Conservation (phyloP, 495 filamentous ascomycete genomes). For the Lophium mytilinum region DNA sequence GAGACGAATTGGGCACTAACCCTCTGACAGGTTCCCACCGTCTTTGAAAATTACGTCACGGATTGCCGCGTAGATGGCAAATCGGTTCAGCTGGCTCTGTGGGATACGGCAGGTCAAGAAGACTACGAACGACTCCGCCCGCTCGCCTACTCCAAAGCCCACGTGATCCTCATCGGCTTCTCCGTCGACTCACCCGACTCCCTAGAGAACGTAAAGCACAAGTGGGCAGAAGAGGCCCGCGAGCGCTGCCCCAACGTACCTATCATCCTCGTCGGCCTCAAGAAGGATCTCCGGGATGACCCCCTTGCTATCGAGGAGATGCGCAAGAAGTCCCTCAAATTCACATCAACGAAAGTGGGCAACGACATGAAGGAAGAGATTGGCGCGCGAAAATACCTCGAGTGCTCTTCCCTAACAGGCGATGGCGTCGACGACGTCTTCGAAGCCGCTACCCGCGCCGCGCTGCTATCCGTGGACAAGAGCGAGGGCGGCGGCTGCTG, state of each 20-base stretch:
- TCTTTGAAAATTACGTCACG: conserved; percentile 43
- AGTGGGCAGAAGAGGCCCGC: conserved; percentile 97
- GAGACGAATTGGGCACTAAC: neutral
- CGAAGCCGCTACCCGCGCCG: conserved; percentile 93
- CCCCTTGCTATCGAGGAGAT: conserved; percentile 92
- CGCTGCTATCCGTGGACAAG: conserved; percentile 85
- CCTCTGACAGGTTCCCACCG: conserved; percentile 25
- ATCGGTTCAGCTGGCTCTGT: conserved; percentile 41
- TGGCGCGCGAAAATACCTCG: conserved; percentile 90
- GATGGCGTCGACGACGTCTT: conserved; percentile 99
- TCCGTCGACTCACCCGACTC: conserved; percentile 93
- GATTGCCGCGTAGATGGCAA: conserved; percentile 43
- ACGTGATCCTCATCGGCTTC: conserved; percentile 95
- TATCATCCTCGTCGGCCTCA: conserved; percentile 93
- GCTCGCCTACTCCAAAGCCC: conserved; percentile 92
- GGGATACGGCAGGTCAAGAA: conserved; percentile 44
- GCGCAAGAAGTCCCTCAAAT: conserved; percentile 85
- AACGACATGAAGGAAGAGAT: conserved; percentile 73
- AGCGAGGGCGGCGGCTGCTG: conserved; percentile 77
- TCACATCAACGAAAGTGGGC: conserved; percentile 73
- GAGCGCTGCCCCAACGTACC: conserved; percentile 90
- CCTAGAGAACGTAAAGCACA: conserved; percentile 96
- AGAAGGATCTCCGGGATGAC: conserved; percentile 96
- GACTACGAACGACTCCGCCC: conserved; percentile 67
- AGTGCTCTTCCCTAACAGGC: conserved; percentile 93